Evolutionary conservation across 1,139 yeast species (phyloP), one percentile per base, ranked within the genome.

Genomic region (Debaryomyces fabryi): DNA sequence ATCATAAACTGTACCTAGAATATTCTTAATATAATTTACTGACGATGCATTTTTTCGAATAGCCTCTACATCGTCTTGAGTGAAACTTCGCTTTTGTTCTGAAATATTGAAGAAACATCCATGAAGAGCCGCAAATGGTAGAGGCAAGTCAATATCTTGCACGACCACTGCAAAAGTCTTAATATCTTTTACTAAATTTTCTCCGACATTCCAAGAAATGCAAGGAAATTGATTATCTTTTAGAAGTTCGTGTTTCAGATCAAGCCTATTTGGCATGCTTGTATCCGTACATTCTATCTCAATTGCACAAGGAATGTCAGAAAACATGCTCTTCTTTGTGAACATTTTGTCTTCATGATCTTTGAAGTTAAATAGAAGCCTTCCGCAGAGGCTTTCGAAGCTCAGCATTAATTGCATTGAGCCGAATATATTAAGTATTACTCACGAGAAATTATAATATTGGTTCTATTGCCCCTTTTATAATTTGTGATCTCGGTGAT

Each of bases 51-150:
- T 20, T 6, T 38, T 32, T 3, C 12, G 2, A 25, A 38, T 13
- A 4, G 20, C 20, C 8, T n/a, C 4, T 6, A 24, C 9, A 9
- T 38, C 41, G 3, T 20, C 30, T 15, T 38, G 16, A 16, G 13
- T 10, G 32, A 38, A 38, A 20, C 16, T 6, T n/a, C 20, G 20
- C 23, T 23, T 25, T 12, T 38, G 30, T 38, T 2, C 20, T 7
- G 41, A 38, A 23, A 38, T 38, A n/a, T 38, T 38, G 21, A 24
- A 38, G 4, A 38, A 38, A 21, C 41, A 38, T 10, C 41, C 41
- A n/a, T 38, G 41, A 13, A 38, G 20, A 24, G 24, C 41, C 13
- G 12, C 30, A 15, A 38, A 16, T 12, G 41, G 41, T 8, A 38
- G 4, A 7, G 41, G 41, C n/a, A 38, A 13, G n/a, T 38, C 41